Base-by-base conservation (phyloP, 257 asterid species). In the Ballota nigra region DNA sequence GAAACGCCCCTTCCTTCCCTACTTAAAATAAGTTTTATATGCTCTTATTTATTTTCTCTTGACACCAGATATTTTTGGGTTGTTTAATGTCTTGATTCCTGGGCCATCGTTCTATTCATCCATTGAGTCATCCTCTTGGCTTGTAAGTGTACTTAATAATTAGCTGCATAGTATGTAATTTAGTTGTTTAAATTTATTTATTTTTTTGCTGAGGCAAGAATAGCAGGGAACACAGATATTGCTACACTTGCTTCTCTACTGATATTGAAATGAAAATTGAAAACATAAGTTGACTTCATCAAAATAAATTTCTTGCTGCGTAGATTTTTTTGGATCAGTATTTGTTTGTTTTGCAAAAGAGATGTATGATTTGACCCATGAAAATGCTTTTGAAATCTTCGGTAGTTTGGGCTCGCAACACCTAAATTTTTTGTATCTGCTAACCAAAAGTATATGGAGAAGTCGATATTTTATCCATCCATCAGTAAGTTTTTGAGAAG, bases 51-150 rank as follows among this genome's bases (percentile, higher is more conserved):
- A 6, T 72, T 47, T 77, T 63, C 6, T 67, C 64, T 70, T 78
- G 57, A 23, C 63, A 41, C 75, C 83, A 85, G 89, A 86, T 79
- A 79, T 64, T 40, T 77, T 75, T 70, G 90, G 90, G 65, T 64
- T 81, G 10, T 79, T 86, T 64, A 83, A 86, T 64, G 23, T 68
- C 75, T 65, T 83, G 77, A 78, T 78, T 71, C 91, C 88, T 66
- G 88, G 88, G 69, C 26, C 87, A 18, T 81, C 91, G 64, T 82
- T 86, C 83, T 86, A 79, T 73, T 80, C 88, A 57, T 77, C 85
- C 52, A 80, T 86, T 51, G 91, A 86, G 75, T 81, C 84, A 57
- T 75, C 83, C 49, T 60, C 85, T 26, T 86, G 82, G 85, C 83
- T 86, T 72, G 89, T 85, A 78, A 80, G 87, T 82, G 29, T 66